These are phyloP conservation scores for Lepiota venenata DNA, from an alignment of 768 basidiomycete species.

Conservation along the genomic window DNA sequence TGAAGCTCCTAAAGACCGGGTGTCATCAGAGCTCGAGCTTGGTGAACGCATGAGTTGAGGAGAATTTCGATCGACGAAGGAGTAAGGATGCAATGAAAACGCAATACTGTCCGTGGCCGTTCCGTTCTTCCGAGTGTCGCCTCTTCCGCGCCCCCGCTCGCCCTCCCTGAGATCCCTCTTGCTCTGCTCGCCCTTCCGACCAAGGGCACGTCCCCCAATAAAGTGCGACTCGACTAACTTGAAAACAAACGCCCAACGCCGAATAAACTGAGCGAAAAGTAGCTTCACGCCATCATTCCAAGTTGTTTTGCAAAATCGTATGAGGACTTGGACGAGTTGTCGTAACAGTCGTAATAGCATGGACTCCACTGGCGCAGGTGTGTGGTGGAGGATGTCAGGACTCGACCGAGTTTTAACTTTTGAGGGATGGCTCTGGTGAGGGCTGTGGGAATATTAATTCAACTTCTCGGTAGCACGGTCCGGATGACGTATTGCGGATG, in stretches of 20 bases:
- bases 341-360: slow-evolving; percentile 1
- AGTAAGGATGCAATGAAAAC: slow-evolving; percentile 13
- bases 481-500: too few relatives aligned
- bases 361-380: too few relatives aligned
- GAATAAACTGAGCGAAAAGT: neutral
- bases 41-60: slow-evolving; percentile 2
- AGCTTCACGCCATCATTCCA: neutral
- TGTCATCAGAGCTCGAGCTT: slow-evolving; percentile 1
- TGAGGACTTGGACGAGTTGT: neutral
- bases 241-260: neutral
- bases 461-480: too few relatives aligned
- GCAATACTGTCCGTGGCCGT: neutral
- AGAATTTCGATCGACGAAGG: slow-evolving; percentile 1
- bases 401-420: too few relatives aligned
- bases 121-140: neutral
- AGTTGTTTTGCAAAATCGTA: neutral
- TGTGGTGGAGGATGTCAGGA: too few relatives aligned
- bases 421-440: too few relatives aligned
- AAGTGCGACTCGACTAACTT: neutral
- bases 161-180: too few relatives aligned
- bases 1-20: slow-evolving; percentile 1
- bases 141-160: neutral
- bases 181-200: neutral
- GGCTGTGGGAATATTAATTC: too few relatives aligned
- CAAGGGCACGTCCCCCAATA: too few relatives aligned